Evolutionary conservation across 768 basidiomycete species (phyloP).

Genomic region (Dacryopinax primogenitus): DNA sequence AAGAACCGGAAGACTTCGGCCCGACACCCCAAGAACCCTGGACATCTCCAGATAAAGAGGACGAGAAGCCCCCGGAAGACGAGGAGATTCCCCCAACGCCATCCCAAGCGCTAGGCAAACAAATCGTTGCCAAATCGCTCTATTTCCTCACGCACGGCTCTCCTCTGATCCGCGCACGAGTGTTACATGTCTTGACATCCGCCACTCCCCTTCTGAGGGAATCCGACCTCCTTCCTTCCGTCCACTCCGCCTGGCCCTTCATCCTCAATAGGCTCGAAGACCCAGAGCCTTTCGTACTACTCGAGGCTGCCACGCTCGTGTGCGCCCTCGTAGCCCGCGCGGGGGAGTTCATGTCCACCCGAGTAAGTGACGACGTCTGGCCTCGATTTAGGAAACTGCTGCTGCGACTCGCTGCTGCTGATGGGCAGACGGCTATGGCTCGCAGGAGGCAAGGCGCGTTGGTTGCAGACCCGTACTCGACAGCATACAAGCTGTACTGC

Average conservation of each 20-base stretch:
- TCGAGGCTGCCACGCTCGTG: slow-evolving; percentile 60
- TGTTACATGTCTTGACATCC: slow-evolving; percentile 58
- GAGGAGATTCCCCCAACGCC: slow-evolving; percentile 46
- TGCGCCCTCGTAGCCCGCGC: slow-evolving; percentile 54
- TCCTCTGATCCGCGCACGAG: slow-evolving; percentile 69
- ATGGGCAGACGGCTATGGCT: slow-evolving; percentile 52
- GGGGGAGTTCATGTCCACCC: slow-evolving; percentile 73
- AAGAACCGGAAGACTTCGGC: slow-evolving; percentile 39
- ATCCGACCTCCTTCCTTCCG: slow-evolving; percentile 63
- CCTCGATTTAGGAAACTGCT: slow-evolving; percentile 61
- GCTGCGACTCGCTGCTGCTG: slow-evolving; percentile 44
- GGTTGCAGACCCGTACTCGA: slow-evolving; percentile 61
- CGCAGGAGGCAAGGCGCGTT: slow-evolving; percentile 39
- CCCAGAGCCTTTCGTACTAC: slow-evolving; percentile 62
- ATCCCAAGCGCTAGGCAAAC: slow-evolving; percentile 60
- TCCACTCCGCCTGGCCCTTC: slow-evolving; percentile 90
- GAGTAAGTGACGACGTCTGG: slow-evolving; percentile 90
- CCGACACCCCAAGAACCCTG: slow-evolving; percentile 48
- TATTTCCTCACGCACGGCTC: slow-evolving; percentile 88
- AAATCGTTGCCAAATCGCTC: slow-evolving; percentile 75
- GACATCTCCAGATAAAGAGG: slow-evolving; percentile 26
- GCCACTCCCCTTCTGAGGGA: slow-evolving; percentile 60
- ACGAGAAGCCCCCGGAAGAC: slow-evolving; percentile 24
- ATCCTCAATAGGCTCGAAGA: slow-evolving; percentile 73
- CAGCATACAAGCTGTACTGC: slow-evolving; percentile 68